A percentile compares a stretch with the other conserved stretches of the same genome.
These are phyloP conservation scores for Raphanus sativus DNA, from an alignment of 345 rosid species.

Conservation along the genomic window DNA sequence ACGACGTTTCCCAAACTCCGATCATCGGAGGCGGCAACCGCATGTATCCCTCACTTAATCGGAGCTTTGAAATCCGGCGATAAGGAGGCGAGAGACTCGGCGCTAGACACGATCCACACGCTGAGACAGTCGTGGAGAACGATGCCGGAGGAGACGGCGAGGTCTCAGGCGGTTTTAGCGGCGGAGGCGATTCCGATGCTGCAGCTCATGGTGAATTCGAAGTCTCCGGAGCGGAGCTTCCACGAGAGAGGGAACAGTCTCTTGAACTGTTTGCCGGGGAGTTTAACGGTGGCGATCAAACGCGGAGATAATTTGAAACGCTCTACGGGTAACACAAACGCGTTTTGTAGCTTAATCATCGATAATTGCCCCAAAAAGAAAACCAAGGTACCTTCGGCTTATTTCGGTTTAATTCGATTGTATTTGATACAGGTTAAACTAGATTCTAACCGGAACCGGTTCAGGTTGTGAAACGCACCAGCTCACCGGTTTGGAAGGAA, in stretches of 20 bases:
- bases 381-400: conserved; percentile 60
- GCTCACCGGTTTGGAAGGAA: conserved; percentile 87
- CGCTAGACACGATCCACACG: conserved; percentile 71
- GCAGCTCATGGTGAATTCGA: conserved; percentile 74
- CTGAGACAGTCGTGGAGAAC: conserved; percentile 77
- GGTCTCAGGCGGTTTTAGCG: conserved; percentile 69
- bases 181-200: conserved; percentile 79
- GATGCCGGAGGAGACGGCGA: conserved; percentile 71
- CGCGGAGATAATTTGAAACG: conserved; percentile 85
- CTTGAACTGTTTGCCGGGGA: conserved; percentile 84
- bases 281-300: conserved; percentile 70
- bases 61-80: conserved; percentile 75
- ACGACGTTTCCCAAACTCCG: conserved; percentile 84
- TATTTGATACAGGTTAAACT: background rate
- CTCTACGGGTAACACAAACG: conserved; percentile 54
- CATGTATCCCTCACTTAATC: conserved; percentile 72
- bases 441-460: conserved; percentile 2
- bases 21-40: conserved; percentile 76
- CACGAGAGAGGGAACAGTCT: conserved; percentile 79
- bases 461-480: conserved; percentile 74
- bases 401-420: background rate
- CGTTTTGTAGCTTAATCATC: conserved; percentile 75
- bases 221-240: conserved; percentile 55
- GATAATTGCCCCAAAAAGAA: conserved; percentile 73
- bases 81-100: conserved; percentile 70